Evolutionary conservation across 2,329 filamentous ascomycete genomes (phyloP).

Genomic region (Pseudocercospora musae): DNA sequence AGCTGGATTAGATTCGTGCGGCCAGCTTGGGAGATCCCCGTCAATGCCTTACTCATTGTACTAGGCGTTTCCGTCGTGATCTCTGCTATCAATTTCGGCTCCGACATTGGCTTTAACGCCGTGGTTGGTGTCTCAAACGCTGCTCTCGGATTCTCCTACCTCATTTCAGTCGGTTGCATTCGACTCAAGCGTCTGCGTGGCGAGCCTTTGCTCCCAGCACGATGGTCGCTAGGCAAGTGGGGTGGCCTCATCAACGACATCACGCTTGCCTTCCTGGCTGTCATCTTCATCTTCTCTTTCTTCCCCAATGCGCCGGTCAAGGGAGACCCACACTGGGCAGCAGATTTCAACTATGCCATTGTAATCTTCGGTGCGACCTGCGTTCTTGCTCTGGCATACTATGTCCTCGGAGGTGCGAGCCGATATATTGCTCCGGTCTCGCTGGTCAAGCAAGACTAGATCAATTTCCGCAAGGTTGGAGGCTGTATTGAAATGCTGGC

Average conservation of each 20-base stretch:
- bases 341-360: constrained; percentile 35
- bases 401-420: constrained; percentile 26
- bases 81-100: constrained; percentile 44
- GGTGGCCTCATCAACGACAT: constrained; percentile 36
- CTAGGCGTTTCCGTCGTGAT: constrained; percentile 35
- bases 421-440: constrained; percentile 33
- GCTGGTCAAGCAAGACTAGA: constrained; percentile 31
- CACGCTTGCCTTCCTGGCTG: constrained; percentile 30
- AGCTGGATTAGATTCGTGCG: constrained; percentile 33
- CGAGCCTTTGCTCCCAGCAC: constrained; percentile 31
- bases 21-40: constrained; percentile 32
- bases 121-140: constrained; percentile 41
- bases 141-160: constrained; percentile 34
- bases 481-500: not conserved
- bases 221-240: constrained; percentile 35
- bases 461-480: not conserved
- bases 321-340: constrained; percentile 24
- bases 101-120: constrained; percentile 40
- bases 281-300: constrained; percentile 36
- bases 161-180: constrained; percentile 34
- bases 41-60: constrained; percentile 34
- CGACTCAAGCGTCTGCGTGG: constrained; percentile 32
- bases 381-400: constrained; percentile 24
- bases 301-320: constrained; percentile 28
- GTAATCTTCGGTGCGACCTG: constrained; percentile 30